Conservation (phyloP, 495 filamentous ascomycete genomes). For the Aspergillus campestris region DNA sequence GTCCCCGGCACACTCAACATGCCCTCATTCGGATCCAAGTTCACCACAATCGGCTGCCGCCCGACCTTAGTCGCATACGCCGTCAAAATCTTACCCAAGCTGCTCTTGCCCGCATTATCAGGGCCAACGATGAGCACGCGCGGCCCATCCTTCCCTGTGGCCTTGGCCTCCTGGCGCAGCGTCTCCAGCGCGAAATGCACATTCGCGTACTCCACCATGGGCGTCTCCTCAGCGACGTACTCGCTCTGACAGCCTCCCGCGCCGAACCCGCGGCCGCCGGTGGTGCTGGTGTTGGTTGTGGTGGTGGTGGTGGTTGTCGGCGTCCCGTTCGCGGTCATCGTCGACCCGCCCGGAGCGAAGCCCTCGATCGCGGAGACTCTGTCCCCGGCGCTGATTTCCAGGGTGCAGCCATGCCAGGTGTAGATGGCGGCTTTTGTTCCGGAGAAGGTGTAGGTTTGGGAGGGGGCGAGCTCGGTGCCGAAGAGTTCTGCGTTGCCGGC, state of each 20-base stretch:
- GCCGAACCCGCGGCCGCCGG: conserved; percentile 21
- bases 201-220: conserved; percentile 75
- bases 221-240: conserved; percentile 78
- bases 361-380: conserved; percentile 33
- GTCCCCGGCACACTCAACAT: conserved; percentile 80
- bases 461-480: conserved; percentile 84
- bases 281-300: not conserved
- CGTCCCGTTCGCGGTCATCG: conserved; percentile 1
- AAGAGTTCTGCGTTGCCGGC: conserved; percentile 88
- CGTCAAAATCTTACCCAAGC: conserved; percentile 69
- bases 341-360: conserved; percentile 5
- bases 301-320: not conserved
- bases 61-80: conserved; percentile 72
- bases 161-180: conserved; percentile 45
- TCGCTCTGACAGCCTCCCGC: conserved; percentile 54
- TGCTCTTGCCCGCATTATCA: conserved; percentile 77
- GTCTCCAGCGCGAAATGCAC: conserved; percentile 77
- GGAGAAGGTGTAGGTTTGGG: conserved; percentile 71
- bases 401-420: conserved; percentile 79
- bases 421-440: conserved; percentile 81
- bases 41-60: conserved; percentile 73
- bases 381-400: conserved; percentile 61
- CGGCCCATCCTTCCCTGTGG: conserved; percentile 53
- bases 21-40: conserved; percentile 77
- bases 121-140: conserved; percentile 80